Evolutionary conservation across 2,329 filamentous ascomycete species (phyloP), one percentile per base, ranked within the genome.

Genomic region (Xylariaceae sp.): DNA sequence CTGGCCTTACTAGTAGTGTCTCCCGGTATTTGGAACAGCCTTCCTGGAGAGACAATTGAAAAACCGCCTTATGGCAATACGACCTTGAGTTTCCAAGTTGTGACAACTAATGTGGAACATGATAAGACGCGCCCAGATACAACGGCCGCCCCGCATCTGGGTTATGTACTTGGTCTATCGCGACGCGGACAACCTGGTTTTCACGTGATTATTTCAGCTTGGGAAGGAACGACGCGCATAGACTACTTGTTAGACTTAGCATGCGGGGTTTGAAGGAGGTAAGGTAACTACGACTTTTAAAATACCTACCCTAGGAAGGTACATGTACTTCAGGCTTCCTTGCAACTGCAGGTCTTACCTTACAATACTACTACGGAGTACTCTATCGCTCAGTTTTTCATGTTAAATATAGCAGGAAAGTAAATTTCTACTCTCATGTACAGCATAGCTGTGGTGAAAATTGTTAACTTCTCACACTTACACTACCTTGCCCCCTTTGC

Each of bases 91-190:
- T 24, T 6, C 7, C 7, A 11, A 24, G 6, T 24, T 24, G 21
- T 11, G 21, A 24, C 21, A 14, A 17, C 38, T 32, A 34, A 34
- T 34, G 23, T 21, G 31, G 11, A 29, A 34, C 26, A 6, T 28
- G 16, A 8, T 8, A 13, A 38, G 27, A 26, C 26, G 31, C 34
- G 40, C 31, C 31, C 27, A 29, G 17, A 19, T 33, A 21, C 30
- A 12, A 32, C n/a, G 15, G 13, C 31, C 18, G 36, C 18, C 36
- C 30, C 21, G 34, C 24, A 41, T 13, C 29, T 19, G 21, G 32
- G 21, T n/a, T n/a, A n/a, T n/a, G n/a, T n/a, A n/a, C n/a, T n/a
- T n/a, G n/a, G 21, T 28, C 21, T 16, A 26, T 38, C 40, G 40
- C 34, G 34, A 31, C 40, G 31, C 40, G 40, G 40, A 24, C 12